Conservation (phyloP, 1,284 basidiomycete genomes). For the Athelia sp. region DNA sequence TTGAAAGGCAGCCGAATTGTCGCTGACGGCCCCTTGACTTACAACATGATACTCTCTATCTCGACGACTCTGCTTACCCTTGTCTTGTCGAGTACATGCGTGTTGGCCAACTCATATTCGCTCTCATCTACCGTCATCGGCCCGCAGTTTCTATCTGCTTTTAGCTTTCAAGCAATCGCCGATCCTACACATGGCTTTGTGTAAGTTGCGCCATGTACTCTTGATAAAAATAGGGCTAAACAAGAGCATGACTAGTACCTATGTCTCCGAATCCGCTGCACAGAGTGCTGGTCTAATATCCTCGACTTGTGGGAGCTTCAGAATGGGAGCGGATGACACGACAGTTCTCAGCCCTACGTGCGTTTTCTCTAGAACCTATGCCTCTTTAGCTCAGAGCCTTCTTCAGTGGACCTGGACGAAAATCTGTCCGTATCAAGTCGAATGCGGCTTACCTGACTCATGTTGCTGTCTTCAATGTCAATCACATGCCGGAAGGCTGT, state of each 20-base stretch:
- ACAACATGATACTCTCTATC: too few relatives aligned
- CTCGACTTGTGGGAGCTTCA: slow-evolving; percentile 22
- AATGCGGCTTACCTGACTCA: slow-evolving; percentile 25
- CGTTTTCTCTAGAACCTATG: not conserved
- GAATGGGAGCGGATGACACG: slow-evolving; percentile 28
- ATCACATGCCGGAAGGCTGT: not conserved
- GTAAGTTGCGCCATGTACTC: slow-evolving; percentile 21
- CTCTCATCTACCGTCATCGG: slow-evolving; percentile 35
- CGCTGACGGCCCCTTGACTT: too few relatives aligned
- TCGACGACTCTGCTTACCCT: too few relatives aligned
- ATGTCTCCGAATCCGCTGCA: slow-evolving; percentile 26
- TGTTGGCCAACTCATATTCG: too few relatives aligned
- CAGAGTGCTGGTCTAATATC: slow-evolving; percentile 24
- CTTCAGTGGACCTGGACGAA: slow-evolving; percentile 23
- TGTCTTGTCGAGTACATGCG: too few relatives aligned
- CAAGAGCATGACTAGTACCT: too few relatives aligned
- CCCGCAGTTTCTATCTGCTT: slow-evolving; percentile 33
- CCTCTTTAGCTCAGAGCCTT: not conserved
- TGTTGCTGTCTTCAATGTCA: slow-evolving; percentile 15
- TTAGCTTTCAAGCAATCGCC: slow-evolving; percentile 37
- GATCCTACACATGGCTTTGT: slow-evolving; percentile 47
- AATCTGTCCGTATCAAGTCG: slow-evolving; percentile 29
- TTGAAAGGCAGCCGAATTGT: too few relatives aligned
- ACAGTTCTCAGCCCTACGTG: slow-evolving; percentile 18
- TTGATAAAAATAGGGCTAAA: not conserved